Evolutionary conservation across 1,284 basidiomycete genomes (phyloP), one percentile per base, ranked within the genome.

Genomic region (Dichomitus squalens): DNA sequence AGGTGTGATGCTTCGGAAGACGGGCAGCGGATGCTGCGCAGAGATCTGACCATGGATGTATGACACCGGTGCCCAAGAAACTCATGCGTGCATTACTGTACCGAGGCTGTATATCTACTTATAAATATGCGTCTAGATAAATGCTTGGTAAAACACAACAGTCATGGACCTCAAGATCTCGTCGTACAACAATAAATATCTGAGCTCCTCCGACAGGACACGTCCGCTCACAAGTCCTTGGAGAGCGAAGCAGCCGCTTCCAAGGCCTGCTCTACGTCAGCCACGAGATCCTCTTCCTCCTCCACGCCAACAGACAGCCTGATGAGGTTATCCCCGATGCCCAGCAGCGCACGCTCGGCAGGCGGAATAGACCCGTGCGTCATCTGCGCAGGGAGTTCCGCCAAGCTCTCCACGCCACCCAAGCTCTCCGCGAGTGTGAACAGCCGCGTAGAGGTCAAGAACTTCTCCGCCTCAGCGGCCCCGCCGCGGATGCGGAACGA

Each of bases 351-450:
- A 16, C 93, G 79, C 70, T 92, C 89, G 11, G 76, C 84, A n/a
- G 79, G 78, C 0, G 92, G 90, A 49, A 96, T 85, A 49, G 83
- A 82, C 9, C 82, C 88, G 69, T 93, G 89, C n/a, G 94, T 95
- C 91, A 97, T 95, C 68, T 79, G 78, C 44, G 85, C 86, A 0
- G 93, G 93, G 39, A 90, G 82, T 74, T 96, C 94, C 7, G 91
- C 91, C 50, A 97, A 76, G 71, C 86, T 90, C 81, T 98, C 96
- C 14, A 97, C 93, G 0, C 95, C 96, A 2, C 96, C 96, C 5
- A 98, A 76, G 47, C 85, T 89, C 79, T 97, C 95, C 2, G 96
- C 96, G 16, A 98, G 81, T 12, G 88, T 85, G 70, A 97, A 96
- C 44, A 96, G 71, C 40, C 83, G 74, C 33, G 88, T 79, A 2